Evolutionary conservation across 1,139 yeast species (phyloP).

Genomic region (Taphrina flavorubra): DNA sequence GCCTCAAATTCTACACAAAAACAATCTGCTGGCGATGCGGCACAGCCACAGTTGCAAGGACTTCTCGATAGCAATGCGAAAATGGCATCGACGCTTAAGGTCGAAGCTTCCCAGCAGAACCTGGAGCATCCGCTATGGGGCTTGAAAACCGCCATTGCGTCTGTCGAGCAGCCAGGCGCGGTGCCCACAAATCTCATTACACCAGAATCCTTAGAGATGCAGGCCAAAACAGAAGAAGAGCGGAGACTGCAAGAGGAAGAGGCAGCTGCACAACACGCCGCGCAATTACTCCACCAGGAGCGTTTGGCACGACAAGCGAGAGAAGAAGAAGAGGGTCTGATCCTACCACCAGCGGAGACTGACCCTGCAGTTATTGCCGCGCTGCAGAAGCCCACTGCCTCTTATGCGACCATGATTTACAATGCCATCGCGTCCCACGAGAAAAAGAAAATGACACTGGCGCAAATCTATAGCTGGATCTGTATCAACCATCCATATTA

Average conservation of each 20-base stretch:
- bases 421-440: conserved; percentile 72
- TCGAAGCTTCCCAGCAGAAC: neutral
- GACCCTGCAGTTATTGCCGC: conserved; percentile 38
- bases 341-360: conserved; percentile 35
- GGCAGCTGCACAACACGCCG: conserved; percentile 27
- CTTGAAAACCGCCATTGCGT: neutral
- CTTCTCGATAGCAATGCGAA: neutral
- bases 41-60: too few species aligned
- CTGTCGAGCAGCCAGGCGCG: neutral
- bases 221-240: conserved; percentile 25
- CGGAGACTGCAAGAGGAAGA: conserved; percentile 17
- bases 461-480: conserved; percentile 84
- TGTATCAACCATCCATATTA: conserved; percentile 89
- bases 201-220: conserved; percentile 6
- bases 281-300: conserved; percentile 27
- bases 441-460: conserved; percentile 68
- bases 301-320: conserved; percentile 33
- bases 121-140: neutral
- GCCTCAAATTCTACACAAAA: neutral
- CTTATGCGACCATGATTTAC: conserved; percentile 79
- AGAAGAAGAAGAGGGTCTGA: conserved; percentile 35
- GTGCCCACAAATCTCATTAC: neutral
- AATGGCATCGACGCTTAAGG: neutral
- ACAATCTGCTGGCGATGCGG: neutral
- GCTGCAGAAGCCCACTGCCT: conserved; percentile 71